Evolutionary conservation across 2,329 filamentous ascomycete species (phyloP), one percentile per base, ranked within the genome.

Genomic region (Aspergillus phoenicis): DNA sequence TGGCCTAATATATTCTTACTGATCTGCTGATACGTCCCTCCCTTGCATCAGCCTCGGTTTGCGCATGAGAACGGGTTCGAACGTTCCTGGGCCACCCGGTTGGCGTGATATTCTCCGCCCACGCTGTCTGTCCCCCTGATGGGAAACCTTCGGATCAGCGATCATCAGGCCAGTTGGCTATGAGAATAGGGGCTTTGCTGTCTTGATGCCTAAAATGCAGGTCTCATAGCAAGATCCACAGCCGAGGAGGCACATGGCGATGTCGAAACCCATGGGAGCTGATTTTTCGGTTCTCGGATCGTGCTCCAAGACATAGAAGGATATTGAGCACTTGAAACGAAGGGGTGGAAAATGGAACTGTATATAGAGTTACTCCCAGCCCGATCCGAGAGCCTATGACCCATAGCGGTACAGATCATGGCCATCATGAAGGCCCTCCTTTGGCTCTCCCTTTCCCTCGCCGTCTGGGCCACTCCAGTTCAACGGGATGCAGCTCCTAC

Each of bases 401-500:
- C 26, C 47, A 30, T 30, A 33, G 13, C 15, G 28, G 26, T 20
- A 51, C 26, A 17, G 47, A 30, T 38, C 38, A 38, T 52, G 33
- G 17, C n/a, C 33, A 43, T 8, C 59, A 62, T 20, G 20, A 64
- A 62, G 58, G 53, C 36, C 41, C 49, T 43, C 33, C 62, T 41
- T 41, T 69, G 30, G 38, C 59, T 56, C 41, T 43, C 39, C 22
- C 38, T 65, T 36, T 55, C 58, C 6, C 57, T 63, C 30, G 47
- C 53, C 17, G 53, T 22, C 8, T 52, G 64, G 26, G 69, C 63
- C 26, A 63, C 61, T 13, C 69, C 67, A 10, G 63, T 64, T 8
- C 77, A 81, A 59, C 81, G 80, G 64, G 75, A 69, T 36, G 75
- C 72, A 47, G 53, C 53, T 22, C 84, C 85, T 3, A 83, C 82